These are phyloP conservation scores for Daedaleopsis sinensis DNA, from an alignment of 768 basidiomycete species.

Conservation along the genomic window DNA sequence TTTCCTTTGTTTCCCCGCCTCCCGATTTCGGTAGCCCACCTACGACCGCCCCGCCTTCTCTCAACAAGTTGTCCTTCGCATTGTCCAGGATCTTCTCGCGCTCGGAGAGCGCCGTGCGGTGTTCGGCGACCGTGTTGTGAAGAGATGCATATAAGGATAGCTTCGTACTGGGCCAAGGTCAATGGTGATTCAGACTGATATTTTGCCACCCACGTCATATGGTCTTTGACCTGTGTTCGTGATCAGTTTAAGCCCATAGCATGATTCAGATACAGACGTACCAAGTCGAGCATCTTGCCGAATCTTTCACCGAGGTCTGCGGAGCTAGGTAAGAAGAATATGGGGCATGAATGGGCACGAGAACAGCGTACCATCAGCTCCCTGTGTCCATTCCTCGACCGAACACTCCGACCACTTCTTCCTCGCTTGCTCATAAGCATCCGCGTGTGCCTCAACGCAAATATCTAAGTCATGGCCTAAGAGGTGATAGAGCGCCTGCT, in stretches of 20 bases:
- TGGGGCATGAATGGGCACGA: neutral
- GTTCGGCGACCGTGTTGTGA: constrained; percentile 44
- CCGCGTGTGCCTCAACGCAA: constrained; percentile 43
- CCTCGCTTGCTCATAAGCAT: constrained; percentile 46
- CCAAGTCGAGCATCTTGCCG: constrained; percentile 50
- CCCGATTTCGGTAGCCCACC: constrained; percentile 15
- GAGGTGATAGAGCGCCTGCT: constrained; percentile 38
- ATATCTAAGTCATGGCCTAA: constrained; percentile 47
- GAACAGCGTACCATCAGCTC: constrained; percentile 46
- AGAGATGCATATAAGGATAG: constrained; percentile 49
- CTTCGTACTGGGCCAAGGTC: constrained; percentile 40
- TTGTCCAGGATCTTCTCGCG: constrained; percentile 43
- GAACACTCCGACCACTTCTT: constrained; percentile 54
- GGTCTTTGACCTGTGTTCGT: constrained; percentile 42
- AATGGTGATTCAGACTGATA: neutral
- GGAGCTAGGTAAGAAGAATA: neutral
- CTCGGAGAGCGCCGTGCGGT: constrained; percentile 42
- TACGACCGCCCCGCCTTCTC: constrained; percentile 44
- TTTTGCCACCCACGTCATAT: constrained; percentile 46
- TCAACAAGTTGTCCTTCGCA: constrained; percentile 37
- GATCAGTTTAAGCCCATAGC: neutral
- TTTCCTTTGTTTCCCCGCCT: neutral
- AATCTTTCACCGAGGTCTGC: constrained; percentile 49
- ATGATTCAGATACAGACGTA: constrained; percentile 32
- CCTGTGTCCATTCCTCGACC: constrained; percentile 56